phyloP scores from a whole-genome alignment of 148 eudicot genomes.

The Rheum nobile region DNA sequence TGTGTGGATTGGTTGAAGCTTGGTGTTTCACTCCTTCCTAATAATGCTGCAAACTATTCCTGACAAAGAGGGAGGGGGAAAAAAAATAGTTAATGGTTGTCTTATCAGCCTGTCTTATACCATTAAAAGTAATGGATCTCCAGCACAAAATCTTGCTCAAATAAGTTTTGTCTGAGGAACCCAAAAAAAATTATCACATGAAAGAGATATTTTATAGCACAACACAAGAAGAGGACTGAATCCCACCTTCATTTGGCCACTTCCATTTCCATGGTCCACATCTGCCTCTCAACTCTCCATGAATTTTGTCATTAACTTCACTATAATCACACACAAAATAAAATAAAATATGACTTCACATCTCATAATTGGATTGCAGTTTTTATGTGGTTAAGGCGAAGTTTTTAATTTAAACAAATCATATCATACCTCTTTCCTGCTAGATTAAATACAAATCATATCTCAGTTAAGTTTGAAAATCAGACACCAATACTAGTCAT shows the following conservation, averaged over 20 bases:
- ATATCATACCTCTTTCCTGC: not conserved
- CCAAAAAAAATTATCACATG: not conserved
- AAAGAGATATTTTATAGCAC: not conserved
- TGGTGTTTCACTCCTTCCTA: not conserved
- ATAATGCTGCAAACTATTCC: not conserved
- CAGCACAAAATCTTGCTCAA: constrained; percentile 3
- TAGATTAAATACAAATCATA: not conserved
- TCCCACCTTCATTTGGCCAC: not conserved
- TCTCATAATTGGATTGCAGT: not conserved
- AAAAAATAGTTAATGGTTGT: not conserved
- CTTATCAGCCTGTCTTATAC: not conserved
- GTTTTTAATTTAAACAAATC: not conserved
- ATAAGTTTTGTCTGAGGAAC: constrained; percentile 5
- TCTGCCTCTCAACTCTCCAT: not conserved
- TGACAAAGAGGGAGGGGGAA: not conserved
- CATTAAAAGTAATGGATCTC: not conserved
- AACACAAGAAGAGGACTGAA: not conserved
- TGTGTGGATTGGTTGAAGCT: not conserved
- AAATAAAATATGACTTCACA: too few relatives aligned
- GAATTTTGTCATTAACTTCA: not conserved
- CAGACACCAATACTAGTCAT: not conserved
- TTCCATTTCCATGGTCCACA: not conserved
- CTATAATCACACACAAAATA: not conserved
- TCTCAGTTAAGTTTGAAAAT: not conserved
- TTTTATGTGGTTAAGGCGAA: not conserved